phyloP scores from a whole-genome alignment of 306 rosid genomes.

The Medicago arabica region DNA sequence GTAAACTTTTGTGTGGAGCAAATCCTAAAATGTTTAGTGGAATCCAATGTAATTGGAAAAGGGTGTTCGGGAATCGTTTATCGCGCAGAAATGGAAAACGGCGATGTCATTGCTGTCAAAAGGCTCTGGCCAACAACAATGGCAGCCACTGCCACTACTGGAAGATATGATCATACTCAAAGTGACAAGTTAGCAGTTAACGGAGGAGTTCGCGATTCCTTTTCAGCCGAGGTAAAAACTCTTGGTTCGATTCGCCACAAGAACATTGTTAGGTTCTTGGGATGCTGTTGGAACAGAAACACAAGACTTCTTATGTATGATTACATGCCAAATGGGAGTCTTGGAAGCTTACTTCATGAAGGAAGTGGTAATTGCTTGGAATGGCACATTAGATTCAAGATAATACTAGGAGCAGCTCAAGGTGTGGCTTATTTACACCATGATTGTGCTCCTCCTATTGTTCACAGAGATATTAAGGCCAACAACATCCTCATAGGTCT shows the following conservation, averaged over 20 bases:
- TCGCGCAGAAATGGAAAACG: constrained; percentile 69
- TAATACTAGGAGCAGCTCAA: constrained; percentile 84
- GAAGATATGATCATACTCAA: constrained; percentile 45
- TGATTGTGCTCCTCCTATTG: constrained; percentile 91
- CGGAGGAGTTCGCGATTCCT: constrained; percentile 74
- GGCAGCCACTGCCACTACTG: constrained; percentile 46
- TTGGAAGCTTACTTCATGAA: constrained; percentile 82
- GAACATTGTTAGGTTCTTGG: constrained; percentile 88
- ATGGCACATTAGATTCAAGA: constrained; percentile 74
- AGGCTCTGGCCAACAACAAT: constrained; percentile 80
- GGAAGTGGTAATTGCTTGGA: constrained; percentile 70
- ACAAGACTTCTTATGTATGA: constrained; percentile 86
- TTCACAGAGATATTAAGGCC: constrained; percentile 90
- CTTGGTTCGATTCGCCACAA: constrained; percentile 89
- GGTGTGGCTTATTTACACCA: constrained; percentile 93
- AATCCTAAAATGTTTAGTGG: constrained; percentile 69
- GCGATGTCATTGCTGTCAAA: constrained; percentile 83
- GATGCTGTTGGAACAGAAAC: constrained; percentile 80
- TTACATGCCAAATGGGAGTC: constrained; percentile 89
- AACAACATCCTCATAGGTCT: constrained; percentile 87
- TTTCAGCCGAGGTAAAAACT: constrained; percentile 84
- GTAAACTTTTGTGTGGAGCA: constrained; percentile 80
- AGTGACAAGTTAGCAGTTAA: constrained; percentile 56
- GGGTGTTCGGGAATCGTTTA: constrained; percentile 89
- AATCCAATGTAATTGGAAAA: constrained; percentile 81